Conservation (phyloP, 2,329 filamentous ascomycete genomes). For the Aurifilum marmelostoma region DNA sequence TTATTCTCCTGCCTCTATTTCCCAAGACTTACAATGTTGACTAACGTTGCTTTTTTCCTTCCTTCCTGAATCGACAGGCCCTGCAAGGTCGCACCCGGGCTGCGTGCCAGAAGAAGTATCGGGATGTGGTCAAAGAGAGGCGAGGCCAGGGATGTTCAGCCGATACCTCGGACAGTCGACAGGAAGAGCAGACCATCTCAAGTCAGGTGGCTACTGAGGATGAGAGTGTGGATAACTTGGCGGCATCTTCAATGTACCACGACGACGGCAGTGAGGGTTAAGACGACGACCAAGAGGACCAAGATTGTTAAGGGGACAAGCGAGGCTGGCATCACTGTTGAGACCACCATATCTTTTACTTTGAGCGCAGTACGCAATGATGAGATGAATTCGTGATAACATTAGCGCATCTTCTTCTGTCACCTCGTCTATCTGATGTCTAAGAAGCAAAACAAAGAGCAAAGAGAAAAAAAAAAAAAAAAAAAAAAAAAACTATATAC, state of each 20-base stretch:
- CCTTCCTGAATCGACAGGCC: not conserved
- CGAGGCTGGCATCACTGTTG: too few relatives aligned
- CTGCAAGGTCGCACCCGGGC: not conserved
- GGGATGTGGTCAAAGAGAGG: not conserved
- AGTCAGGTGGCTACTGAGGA: not conserved
- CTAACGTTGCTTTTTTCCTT: not conserved
- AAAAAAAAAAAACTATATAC: not conserved
- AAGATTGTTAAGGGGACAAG: not conserved
- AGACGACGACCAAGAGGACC: not conserved
- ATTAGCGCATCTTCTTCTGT: not conserved
- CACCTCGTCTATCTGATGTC: not conserved
- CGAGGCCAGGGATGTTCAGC: not conserved
- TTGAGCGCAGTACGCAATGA: not conserved
- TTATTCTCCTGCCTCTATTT: not conserved
- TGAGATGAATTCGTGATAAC: not conserved
- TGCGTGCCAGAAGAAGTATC: conserved; percentile 16
- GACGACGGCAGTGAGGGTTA: not conserved
- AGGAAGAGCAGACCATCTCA: not conserved
- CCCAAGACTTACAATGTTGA: not conserved
- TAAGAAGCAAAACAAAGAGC: too few relatives aligned
- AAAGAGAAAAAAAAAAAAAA: not conserved
- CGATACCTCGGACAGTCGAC: not conserved
- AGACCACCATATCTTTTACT: not conserved
- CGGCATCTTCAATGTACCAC: not conserved
- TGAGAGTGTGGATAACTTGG: not conserved